Evolutionary conservation across 2,329 filamentous ascomycete genomes (phyloP).

Genomic region (Colletotrichum camelliae): DNA sequence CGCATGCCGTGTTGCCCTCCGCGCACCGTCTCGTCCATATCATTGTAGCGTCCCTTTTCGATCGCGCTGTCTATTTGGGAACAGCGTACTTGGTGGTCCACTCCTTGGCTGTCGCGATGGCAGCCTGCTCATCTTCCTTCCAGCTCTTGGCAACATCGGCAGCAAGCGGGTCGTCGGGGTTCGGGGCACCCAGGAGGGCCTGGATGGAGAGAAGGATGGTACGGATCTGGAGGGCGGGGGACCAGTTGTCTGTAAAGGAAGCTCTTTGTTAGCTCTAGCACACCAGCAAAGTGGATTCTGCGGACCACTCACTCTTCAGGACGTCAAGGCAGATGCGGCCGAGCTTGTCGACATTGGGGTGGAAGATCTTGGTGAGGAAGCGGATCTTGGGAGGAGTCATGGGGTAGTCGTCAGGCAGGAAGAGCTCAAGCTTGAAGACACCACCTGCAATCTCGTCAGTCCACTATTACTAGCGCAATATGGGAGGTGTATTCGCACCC

Average conservation of each 20-base stretch:
- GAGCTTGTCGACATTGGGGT: conserved; percentile 97
- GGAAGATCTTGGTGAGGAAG: conserved; percentile 98
- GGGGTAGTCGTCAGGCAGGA: conserved; percentile 97
- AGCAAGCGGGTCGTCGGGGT: conserved; percentile 97
- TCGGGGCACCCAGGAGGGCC: conserved; percentile 91
- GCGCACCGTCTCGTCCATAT: neutral
- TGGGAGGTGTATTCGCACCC: conserved; percentile 57
- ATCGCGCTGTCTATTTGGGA: conserved; percentile 31
- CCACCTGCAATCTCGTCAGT: conserved; percentile 56
- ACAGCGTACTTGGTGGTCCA: conserved; percentile 88
- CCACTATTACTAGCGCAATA: neutral
- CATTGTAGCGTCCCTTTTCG: neutral
- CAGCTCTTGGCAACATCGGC: conserved; percentile 97
- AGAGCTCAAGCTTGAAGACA: conserved; percentile 95
- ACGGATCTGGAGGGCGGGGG: conserved; percentile 93
- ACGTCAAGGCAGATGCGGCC: conserved; percentile 97
- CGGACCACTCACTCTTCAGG: conserved; percentile 78
- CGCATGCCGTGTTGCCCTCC: neutral
- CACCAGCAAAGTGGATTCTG: neutral
- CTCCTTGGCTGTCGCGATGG: conserved; percentile 89
- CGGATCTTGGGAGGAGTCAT: conserved; percentile 99
- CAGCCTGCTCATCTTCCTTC: conserved; percentile 94
- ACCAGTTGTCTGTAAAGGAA: conserved; percentile 86
- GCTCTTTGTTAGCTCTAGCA: neutral
- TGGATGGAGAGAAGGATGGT: conserved; percentile 99